Base-by-base conservation (phyloP, 2,329 filamentous ascomycete species). In the Raffaelea arxii region DNA sequence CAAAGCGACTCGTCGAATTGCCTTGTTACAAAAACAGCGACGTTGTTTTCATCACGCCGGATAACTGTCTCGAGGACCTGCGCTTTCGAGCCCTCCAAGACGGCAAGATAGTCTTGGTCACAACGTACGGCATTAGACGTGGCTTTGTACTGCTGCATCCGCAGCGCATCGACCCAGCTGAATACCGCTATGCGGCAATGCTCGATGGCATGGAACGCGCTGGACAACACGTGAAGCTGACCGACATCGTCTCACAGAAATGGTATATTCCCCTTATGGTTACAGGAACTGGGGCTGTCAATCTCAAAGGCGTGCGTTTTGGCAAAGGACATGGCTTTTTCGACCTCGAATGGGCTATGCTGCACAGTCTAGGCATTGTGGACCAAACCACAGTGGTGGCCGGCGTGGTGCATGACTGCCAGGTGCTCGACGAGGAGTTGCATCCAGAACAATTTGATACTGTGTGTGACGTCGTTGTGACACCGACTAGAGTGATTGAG, bases 301-400 rank as follows among this genome's bases (percentile, higher is more conserved):
- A 35, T 21, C 3, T 6, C 24, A 6, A 10, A 3, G 46, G 46
- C 41, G 25, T 47, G 3, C 46, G 46, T 25, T 47, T 47, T 41
- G 46, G 46, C 41, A 47, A 47, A 22, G 46, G 46, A 16, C 46
- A 47, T 25, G 46, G 46, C 46, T 47, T 44, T 25, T 47, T 47
- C 25, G 46, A 47, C 36, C 41, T 47, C 35, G 46, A 47, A 18
- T 47, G 46, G 46, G 46, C 24, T 21, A 47, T 47, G 46, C 41
- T 47, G 19, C 44, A 21, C 21, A 18, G 41, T 14, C 11, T 19
- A 3, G 46, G 46, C 35, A 14, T 25, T 18, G 41, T 44, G 19
- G 4, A 11, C 16, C 14, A n/a, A 9, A 11, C 21, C 16, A 47
- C 46, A 4, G 11, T 27, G 14, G 18, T 25, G 4, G 41, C 22